Base-by-base conservation (phyloP, 495 filamentous ascomycete genomes). In the Neurospora sp. region DNA sequence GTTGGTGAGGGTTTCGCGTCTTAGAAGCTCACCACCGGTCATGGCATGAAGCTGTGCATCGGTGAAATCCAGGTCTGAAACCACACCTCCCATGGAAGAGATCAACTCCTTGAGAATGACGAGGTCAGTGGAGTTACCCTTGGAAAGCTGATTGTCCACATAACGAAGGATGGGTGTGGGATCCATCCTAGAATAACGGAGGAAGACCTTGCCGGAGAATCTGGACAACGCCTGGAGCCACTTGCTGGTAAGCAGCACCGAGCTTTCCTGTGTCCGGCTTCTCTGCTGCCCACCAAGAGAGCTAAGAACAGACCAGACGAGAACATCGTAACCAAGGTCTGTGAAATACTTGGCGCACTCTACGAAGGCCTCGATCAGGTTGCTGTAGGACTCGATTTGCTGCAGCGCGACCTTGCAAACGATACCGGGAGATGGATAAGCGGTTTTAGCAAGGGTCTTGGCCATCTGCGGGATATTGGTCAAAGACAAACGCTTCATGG, bases 271-370 rank as follows among this genome's bases (percentile, higher is more conserved):
- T 0, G 92, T 91, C 71, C 94, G 88, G 73, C 91, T 91, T 75
- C 93, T 86, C 73, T 89, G 88, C 77, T 92, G 87, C 72, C 91
- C 90, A 70, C 93, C 90, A 53, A 95, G 85, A 0, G 91, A 89
- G 77, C 89, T 94, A 79, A 97, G 85, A n/a, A 96, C 85, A 46
- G 89, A 89, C 92, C 94, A 97, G 40, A 93, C 92, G 70, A 98
- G 86, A 48, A 98, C 92, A 79, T 99, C 96, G 78, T 97, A 97
- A 1, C 90, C 95, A 38, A 98, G 86, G 71, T 92, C 89, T 2
- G 95, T 97, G 77, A 98, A 97, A 76, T 97, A 97, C 75, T 92
- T 91, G 40, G 92, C 93, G 77, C 93, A 97, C 79, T 97, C 93
- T 39, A 98, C 93, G 69, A 99, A 91, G 10, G 91, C 91, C 72